Evolutionary conservation across 1,139 yeast species (phyloP), one percentile per base, ranked within the genome.

Genomic region (Yamadazyma triangularis): DNA sequence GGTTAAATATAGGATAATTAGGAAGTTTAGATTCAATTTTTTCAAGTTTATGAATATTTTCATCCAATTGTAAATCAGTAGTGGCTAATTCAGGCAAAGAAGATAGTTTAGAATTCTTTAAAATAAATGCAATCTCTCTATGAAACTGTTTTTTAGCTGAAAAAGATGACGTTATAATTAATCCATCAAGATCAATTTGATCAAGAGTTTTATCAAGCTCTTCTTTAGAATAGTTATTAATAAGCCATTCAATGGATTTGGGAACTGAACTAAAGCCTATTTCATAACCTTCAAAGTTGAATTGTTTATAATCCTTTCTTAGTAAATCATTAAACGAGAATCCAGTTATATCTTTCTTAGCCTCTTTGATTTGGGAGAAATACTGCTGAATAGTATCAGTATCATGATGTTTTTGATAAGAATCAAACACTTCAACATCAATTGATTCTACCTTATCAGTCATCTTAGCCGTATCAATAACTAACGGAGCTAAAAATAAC

Each of bases 291-390:
- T 55, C 53, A 37, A 74, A 73, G 4, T 56, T 60, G 61, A 83
- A 88, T 45, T 78, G 80, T 50, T 89, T 89, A 56, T 84, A 89
- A 51, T 89, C 98, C 53, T 87, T 88, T 27, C 80, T 63, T 28
- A 89, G 61, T 11, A 89, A 55, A 32, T 86, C 94, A 4, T 50
- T 48, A 9, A 77, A 58, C 1, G 73, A 48, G 30, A 88, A 64
- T 0, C 86, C 87, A 2, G 55, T 51, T 29, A 87, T 61, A 47
- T 86, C 79, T 37, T 72, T 70, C 53, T 86, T 87, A 9, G 79
- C 77, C 4, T 47, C 42, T 36, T 71, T 73, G 30, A 85, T 54
- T 5, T 53, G 51, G 9, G 58, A 50, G 49, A 60, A 74, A 40
- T 58, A 64, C 9, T 6, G 9, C 6, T 7, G 8, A 18, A 18